These are phyloP conservation scores for Phlyctochytrium planicorne DNA, from an alignment of 192 early-diverging fungal genomes.

Conservation along the genomic window DNA sequence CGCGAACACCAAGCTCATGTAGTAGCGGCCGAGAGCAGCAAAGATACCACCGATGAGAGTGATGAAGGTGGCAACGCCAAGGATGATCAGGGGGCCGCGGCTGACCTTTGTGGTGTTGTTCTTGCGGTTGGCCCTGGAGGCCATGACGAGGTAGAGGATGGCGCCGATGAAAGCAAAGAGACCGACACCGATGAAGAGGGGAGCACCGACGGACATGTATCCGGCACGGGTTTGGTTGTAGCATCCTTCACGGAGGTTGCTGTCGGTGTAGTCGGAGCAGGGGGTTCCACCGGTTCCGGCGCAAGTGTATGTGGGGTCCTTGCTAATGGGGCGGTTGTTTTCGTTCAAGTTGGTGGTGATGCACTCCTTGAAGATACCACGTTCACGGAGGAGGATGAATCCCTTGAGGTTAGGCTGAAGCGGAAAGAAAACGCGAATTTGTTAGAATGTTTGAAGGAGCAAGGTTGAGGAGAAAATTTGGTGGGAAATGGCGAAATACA, in stretches of 20 bases:
- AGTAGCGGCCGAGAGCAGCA: background rate
- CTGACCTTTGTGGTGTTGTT: background rate
- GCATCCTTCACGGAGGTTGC: background rate
- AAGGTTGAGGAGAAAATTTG: no score
- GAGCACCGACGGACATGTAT: background rate
- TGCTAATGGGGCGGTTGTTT: background rate
- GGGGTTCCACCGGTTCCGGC: background rate
- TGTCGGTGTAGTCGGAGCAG: background rate
- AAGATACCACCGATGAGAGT: background rate
- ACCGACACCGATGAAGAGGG: background rate
- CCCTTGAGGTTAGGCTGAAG: background rate
- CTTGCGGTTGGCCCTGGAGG: background rate
- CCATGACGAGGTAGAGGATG: background rate
- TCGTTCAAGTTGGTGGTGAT: background rate
- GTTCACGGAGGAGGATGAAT: slow-evolving; percentile 1
- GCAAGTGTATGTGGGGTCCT: background rate
- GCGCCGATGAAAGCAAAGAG: background rate
- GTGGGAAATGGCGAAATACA: no score
- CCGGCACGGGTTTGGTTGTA: background rate
- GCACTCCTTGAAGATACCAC: slow-evolving; percentile 2
- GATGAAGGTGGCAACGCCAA: background rate
- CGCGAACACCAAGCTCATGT: background rate
- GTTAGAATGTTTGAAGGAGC: no score
- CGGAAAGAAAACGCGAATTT: no score
- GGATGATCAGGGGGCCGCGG: no score